Percentiles rank a stretch among this genome's conserved stretches.
Evolutionary conservation across 257 asterid genomes (phyloP).

Genomic region (Fraxinus cuspidata): DNA sequence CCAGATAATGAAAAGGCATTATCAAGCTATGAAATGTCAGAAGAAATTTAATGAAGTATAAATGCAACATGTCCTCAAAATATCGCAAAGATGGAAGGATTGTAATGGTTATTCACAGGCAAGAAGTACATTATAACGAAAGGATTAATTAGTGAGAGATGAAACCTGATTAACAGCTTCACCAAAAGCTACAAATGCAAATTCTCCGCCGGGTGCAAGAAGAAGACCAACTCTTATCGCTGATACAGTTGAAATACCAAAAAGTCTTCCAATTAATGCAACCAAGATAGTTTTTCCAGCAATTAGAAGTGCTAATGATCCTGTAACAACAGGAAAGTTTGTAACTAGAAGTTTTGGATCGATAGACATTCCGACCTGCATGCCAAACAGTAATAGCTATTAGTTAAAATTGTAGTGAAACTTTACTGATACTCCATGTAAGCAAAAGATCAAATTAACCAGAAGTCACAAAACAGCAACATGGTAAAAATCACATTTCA

Average conservation of each 20-base stretch:
- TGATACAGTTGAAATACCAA: conserved; percentile 83
- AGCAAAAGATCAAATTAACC: conserved; percentile 8
- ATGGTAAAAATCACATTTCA: conserved; percentile 7
- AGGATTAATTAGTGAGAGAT: conserved; percentile 20
- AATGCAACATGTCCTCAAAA: neutral
- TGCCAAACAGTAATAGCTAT: conserved; percentile 18
- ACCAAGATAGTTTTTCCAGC: conserved; percentile 90
- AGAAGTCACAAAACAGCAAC: conserved; percentile 3
- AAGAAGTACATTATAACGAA: conserved; percentile 22
- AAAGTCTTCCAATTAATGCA: conserved; percentile 77
- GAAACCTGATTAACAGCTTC: conserved; percentile 98
- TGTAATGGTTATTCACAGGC: neutral
- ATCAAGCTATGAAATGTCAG: neutral
- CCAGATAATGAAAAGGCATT: neutral
- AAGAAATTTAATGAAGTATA: conserved; percentile 15
- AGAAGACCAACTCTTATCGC: conserved; percentile 96
- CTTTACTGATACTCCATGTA: neutral
- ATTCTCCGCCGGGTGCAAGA: conserved; percentile 99
- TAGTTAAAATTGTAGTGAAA: conserved; percentile 12
- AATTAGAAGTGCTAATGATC: conserved; percentile 77
- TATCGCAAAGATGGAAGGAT: neutral
- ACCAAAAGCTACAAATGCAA: conserved; percentile 99
- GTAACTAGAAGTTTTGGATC: conserved; percentile 96
- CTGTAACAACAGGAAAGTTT: conserved; percentile 86
- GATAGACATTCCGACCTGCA: conserved; percentile 99